Percentiles rank a stretch among this genome's conserved stretches.
Evolutionary conservation across 352 stramenopile genomes (phyloP).

Genomic region (Globisporangium yorkense): DNA sequence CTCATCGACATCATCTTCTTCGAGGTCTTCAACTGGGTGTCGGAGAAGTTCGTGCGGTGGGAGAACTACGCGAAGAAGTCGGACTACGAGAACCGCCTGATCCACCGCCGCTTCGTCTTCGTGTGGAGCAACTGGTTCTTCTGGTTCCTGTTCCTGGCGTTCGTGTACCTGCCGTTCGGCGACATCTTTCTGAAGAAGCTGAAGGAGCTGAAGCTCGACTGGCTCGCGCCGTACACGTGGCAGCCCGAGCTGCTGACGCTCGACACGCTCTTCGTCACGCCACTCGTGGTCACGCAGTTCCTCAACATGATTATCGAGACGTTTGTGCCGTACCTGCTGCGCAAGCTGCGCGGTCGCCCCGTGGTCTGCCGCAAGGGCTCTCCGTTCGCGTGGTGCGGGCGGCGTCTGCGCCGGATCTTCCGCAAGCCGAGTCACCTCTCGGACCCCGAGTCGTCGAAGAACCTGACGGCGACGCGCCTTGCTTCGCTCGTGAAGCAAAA

Average conservation of each 20-base stretch:
- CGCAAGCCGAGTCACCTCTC: slow-evolving; percentile 4
- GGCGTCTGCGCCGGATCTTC: slow-evolving; percentile 34
- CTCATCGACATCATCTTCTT: slow-evolving; percentile 90
- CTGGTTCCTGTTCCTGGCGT: slow-evolving; percentile 88
- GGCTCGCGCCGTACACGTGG: slow-evolving; percentile 65
- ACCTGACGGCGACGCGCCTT: slow-evolving; percentile 62
- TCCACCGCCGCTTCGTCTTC: slow-evolving; percentile 86
- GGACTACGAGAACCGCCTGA: slow-evolving; percentile 82
- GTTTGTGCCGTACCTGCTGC: slow-evolving; percentile 77
- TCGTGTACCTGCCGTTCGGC: slow-evolving; percentile 88
- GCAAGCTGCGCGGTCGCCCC: slow-evolving; percentile 65
- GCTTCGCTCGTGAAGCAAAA: slow-evolving; percentile 60
- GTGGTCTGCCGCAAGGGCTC: slow-evolving; percentile 60
- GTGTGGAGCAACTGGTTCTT: slow-evolving; percentile 92
- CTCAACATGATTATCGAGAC: slow-evolving; percentile 87
- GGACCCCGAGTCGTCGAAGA: slow-evolving; percentile 18
- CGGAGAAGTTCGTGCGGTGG: slow-evolving; percentile 82
- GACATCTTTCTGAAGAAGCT: slow-evolving; percentile 58
- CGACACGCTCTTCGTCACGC: slow-evolving; percentile 85
- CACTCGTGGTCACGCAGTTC: slow-evolving; percentile 84
- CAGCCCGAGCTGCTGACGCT: slow-evolving; percentile 68
- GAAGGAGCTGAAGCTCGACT: slow-evolving; percentile 35
- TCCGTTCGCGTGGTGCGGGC: slow-evolving; percentile 49
- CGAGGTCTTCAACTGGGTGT: slow-evolving; percentile 85
- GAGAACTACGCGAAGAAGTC: slow-evolving; percentile 87